Conservation (phyloP, 2,329 filamentous ascomycete species). For the Exophiala aquamarina region DNA sequence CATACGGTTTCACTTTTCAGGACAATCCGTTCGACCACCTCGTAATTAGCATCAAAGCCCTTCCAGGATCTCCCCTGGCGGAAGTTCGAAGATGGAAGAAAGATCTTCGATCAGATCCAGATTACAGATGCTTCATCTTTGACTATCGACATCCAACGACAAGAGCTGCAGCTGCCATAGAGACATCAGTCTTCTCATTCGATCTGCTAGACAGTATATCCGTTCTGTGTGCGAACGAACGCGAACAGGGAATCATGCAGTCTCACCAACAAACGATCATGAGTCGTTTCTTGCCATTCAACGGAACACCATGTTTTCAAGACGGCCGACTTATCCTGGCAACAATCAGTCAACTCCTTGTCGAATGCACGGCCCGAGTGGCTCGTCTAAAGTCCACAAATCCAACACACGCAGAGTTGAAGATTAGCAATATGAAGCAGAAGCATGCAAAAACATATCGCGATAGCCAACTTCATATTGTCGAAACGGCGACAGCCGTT, state of each 20-base stretch:
- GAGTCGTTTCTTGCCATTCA: constrained; percentile 17
- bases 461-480: constrained; percentile 40
- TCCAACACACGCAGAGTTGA: constrained; percentile 9
- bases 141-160: constrained; percentile 45
- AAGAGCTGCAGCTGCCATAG: constrained; percentile 34
- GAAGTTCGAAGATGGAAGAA: constrained; percentile 33
- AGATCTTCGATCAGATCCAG: constrained; percentile 35
- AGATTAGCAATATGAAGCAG: constrained; percentile 39
- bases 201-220: constrained; percentile 44
- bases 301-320: constrained; percentile 17
- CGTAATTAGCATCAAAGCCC: constrained; percentile 40
- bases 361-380: constrained; percentile 42
- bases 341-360: constrained; percentile 42
- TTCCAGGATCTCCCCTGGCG: constrained; percentile 39
- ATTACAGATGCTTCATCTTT: constrained; percentile 45
- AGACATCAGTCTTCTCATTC: constrained; percentile 44
- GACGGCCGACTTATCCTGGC: constrained; percentile 38
- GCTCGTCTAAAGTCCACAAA: constrained; percentile 35
- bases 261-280: constrained; percentile 22
- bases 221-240: constrained; percentile 41
- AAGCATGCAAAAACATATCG: constrained; percentile 42
- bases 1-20: constrained; percentile 47
- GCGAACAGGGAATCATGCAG: constrained; percentile 36
- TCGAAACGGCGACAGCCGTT: constrained; percentile 40
- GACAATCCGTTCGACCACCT: constrained; percentile 46